Base-by-base conservation (phyloP, 2,329 filamentous ascomycete genomes). In the Byssothecium circinans region DNA sequence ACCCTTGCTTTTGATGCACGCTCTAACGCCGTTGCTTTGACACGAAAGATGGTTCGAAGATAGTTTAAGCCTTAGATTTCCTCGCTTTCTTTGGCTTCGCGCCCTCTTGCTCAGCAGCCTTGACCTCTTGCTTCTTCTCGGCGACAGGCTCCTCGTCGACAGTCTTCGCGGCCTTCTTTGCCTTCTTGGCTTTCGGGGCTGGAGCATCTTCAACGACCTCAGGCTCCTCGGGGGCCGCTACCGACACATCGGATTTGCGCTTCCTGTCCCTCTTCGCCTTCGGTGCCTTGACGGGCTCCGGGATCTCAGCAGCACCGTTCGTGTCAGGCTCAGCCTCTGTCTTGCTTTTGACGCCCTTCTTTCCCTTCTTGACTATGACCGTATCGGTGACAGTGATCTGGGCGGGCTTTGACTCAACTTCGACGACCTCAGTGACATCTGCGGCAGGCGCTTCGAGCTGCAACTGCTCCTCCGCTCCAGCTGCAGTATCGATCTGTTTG, bases 301-400 rank as follows among this genome's bases (percentile, higher is more conserved):
- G 25, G 19, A 20, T 23, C 32, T 48, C 48, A 22, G 43, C 22
- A 43, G 34, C 40, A 14, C 34, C 38, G 2, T 41, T 39, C 20
- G 30, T 45, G 8, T 27, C 53, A 2, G 50, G 30, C 23, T 56
- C 47, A 19, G 41, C 40, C 14, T 51, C 50, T 14, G 10, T 30
- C 14, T 53, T 41, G 27, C 49, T 41, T 38, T 57, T 58, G 18
- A 50, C 43, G 37, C 50, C 57, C 54, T 68, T 65, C 53, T 63
- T 61, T 18, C 59, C 49, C 34, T 65, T 62, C 60, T 69, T 70
- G 30, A 44, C 54, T 59, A 70, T 72, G 32, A 49, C 53, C 51
- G 59, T 68, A 49, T 68, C 68, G 27, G 65, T 65, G 20, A 55
- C 53, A 45, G 37, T 49, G 44, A 52, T 10, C 29, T 45, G 47